Evolutionary conservation across 1,139 yeast species (phyloP), one percentile per base, ranked within the genome.

Genomic region (Citeromyces hawaiiensis): DNA sequence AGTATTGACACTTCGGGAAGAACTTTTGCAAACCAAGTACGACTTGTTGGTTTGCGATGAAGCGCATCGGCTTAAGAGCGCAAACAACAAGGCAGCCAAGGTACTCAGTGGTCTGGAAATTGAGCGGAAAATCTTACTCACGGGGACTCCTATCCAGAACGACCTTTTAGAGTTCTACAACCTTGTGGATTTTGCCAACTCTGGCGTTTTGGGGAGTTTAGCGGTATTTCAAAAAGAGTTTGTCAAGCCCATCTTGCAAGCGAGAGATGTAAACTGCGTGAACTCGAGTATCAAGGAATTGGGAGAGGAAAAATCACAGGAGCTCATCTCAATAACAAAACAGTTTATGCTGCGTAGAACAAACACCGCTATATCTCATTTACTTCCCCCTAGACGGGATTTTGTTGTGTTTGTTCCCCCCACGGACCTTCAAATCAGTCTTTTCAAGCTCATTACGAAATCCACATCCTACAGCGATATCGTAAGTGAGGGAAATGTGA

Each of bases 91-190:
- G 54, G 76, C 83, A 0, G 64, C 86, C 40, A 76, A 74, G 44
- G 72, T 76, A 0, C 63, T 88, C 39, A 70, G 70, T 36, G 58
- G 64, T 2, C 59, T 88, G 19, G 64, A 74, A 34, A 68, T 83
- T 4, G 64, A 67, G 11, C 70, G 65, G 38, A 73, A 79, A 46
- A 62, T 91, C 3, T 54, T 91, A 16, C 60, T 91, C 8, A 76
- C 95, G 0, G 98, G 98, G 0, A 91, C 98, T 0, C 98, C 98
- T 0, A 85, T 91, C 29, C 98, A 91, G 55, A 91, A 91, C 56
- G 95, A 91, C 55, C 67, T 93, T 41, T 65, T 64, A 2, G 99
- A 91, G 53, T 91, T 83, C 54, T 86, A 65, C 56, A 81, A 83
- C 10, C 74, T 91, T 53, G 72, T 82, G 5, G 82, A 87, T 51